Percentiles rank a stretch among this genome's conserved stretches.
phyloP scores from a whole-genome alignment of 306 rosid genomes.

The Prunus dulcis region DNA sequence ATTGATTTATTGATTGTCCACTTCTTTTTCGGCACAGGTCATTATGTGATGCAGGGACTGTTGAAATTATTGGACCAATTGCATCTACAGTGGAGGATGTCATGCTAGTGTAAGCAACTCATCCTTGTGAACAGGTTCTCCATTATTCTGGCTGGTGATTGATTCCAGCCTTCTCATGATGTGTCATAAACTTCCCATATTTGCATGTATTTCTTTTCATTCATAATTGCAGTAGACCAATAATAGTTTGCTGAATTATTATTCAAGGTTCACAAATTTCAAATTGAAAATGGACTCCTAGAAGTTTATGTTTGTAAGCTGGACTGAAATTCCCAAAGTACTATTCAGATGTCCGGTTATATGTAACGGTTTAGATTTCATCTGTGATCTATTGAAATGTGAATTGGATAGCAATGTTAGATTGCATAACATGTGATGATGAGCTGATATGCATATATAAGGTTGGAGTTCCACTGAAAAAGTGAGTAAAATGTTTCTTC shows the following conservation, averaged over 20 bases:
- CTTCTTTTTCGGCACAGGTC: constrained; percentile 49
- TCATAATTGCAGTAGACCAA: neutral
- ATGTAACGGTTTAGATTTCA: neutral
- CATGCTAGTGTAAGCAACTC: constrained; percentile 77
- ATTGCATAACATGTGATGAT: neutral
- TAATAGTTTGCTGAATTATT: neutral
- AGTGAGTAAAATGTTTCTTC: neutral
- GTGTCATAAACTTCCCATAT: neutral
- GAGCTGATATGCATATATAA: too few species aligned
- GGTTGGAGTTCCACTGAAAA: neutral
- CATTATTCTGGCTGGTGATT: neutral
- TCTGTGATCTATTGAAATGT: neutral
- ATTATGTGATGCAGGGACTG: constrained; percentile 78
- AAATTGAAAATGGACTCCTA: too few species aligned
- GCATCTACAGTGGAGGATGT: constrained; percentile 87
- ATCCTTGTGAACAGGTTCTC: constrained; percentile 12
- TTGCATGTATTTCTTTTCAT: neutral
- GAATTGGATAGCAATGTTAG: neutral
- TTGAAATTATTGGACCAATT: constrained; percentile 95
- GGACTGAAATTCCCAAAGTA: neutral
- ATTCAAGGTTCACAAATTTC: neutral
- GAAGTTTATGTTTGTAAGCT: neutral
- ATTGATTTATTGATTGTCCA: neutral
- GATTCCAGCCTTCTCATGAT: neutral
- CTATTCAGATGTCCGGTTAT: neutral